Conservation (phyloP, 2,329 filamentous ascomycete genomes). For the Talaromyces verruculosus region DNA sequence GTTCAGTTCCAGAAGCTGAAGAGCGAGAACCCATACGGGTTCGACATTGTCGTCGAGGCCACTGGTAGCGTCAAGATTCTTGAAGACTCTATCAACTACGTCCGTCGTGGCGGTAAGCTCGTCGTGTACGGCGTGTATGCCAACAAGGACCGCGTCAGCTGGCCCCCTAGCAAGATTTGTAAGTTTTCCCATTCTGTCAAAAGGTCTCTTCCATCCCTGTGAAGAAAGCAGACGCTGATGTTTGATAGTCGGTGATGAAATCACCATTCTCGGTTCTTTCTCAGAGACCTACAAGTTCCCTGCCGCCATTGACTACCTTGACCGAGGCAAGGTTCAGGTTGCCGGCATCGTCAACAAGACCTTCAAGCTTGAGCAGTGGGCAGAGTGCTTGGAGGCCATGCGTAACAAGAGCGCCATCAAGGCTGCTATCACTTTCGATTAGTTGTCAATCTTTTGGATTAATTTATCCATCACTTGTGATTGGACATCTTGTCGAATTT, state of each 20-base stretch:
- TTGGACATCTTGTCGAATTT: neutral
- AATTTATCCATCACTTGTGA: neutral
- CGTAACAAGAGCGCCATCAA: constrained; percentile 72
- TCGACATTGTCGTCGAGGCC: constrained; percentile 71
- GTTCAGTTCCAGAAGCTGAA: constrained; percentile 64
- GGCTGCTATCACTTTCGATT: constrained; percentile 70
- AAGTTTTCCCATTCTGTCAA: constrained; percentile 32
- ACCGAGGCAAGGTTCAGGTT: constrained; percentile 48
- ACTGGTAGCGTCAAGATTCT: constrained; percentile 69
- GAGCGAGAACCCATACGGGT: constrained; percentile 67
- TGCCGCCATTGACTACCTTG: constrained; percentile 55
- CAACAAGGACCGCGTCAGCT: constrained; percentile 61
- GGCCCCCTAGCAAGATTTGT: constrained; percentile 72
- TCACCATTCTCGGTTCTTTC: constrained; percentile 72
- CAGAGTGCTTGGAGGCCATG: constrained; percentile 68
- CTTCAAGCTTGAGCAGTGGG: constrained; percentile 72
- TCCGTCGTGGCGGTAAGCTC: constrained; percentile 68
- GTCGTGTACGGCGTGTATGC: constrained; percentile 72
- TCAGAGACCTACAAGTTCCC: constrained; percentile 73
- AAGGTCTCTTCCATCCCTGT: neutral
- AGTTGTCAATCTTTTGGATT: constrained; percentile 24
- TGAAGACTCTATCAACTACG: constrained; percentile 69
- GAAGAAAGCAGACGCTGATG: neutral
- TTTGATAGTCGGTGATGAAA: constrained; percentile 54
- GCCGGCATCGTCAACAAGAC: constrained; percentile 71